Percentiles rank a stretch among this genome's conserved stretches.
Conservation (phyloP, 108 stramenopile species). For the Pelagomonas calceolata region DNA sequence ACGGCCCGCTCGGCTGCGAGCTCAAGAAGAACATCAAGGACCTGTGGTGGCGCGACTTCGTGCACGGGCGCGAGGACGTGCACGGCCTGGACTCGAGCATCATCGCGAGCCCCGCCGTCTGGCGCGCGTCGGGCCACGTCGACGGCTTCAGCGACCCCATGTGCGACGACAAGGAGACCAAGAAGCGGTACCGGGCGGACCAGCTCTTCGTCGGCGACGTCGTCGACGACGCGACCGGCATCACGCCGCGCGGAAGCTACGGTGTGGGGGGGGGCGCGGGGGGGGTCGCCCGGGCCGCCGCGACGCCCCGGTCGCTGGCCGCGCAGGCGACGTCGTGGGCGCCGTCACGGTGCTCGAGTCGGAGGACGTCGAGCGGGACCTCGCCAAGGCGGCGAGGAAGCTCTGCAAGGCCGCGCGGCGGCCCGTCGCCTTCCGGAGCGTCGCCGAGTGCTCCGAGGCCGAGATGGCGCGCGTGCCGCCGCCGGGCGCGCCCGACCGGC, state of each 20-base stretch:
- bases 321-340: background rate
- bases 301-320: too few relatives aligned
- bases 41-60: constrained; percentile 84
- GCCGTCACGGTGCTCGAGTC: background rate
- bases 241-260: too few relatives aligned
- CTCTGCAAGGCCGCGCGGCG: constrained; percentile 10
- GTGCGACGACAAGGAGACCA: constrained; percentile 89
- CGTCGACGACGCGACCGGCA: constrained; percentile 34
- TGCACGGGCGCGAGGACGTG: constrained; percentile 73
- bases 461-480: constrained; percentile 72
- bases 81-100: constrained; percentile 83
- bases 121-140: constrained; percentile 89
- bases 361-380: background rate
- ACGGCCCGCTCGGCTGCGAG: constrained; percentile 83
- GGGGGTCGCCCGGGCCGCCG: too few relatives aligned
- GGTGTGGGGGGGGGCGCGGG: too few relatives aligned
- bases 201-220: constrained; percentile 72
- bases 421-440: constrained; percentile 58
- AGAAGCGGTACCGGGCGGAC: constrained; percentile 85
- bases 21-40: constrained; percentile 78
- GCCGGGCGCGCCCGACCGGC: constrained; percentile 71
- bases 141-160: constrained; percentile 94
- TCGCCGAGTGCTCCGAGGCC: constrained; percentile 61
- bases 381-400: constrained; percentile 4
- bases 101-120: constrained; percentile 82